Evolutionary conservation across 768 basidiomycete genomes (phyloP).

Genomic region (Pleurotus citrinopileatus): DNA sequence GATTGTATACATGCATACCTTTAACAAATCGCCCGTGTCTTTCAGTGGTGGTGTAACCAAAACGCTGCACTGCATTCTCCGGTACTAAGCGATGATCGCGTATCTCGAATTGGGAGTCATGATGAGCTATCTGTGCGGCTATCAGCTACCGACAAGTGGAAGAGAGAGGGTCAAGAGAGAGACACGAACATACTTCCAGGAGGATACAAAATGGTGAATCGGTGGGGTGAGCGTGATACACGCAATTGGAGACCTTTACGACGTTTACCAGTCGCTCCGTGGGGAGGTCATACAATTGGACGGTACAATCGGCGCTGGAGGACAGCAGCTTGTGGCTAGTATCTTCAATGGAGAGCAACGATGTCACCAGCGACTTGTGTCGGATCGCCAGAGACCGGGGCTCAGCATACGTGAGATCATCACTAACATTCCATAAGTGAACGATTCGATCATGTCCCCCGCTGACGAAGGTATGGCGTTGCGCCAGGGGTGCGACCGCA

Average conservation of each 20-base stretch:
- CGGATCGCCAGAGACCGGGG: conserved; percentile 32
- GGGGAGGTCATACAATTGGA: conserved; percentile 43
- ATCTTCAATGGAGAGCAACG: conserved; percentile 40
- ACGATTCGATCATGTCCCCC: conserved; percentile 49
- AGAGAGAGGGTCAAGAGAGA: not conserved
- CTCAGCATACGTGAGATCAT: conserved; percentile 28
- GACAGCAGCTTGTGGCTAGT: conserved; percentile 45
- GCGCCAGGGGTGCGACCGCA: conserved; percentile 37
- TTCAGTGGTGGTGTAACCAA: conserved; percentile 37
- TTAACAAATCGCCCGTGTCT: conserved; percentile 42
- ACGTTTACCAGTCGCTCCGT: conserved; percentile 39
- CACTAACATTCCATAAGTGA: conserved; percentile 42
- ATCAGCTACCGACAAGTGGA: not conserved
- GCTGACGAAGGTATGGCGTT: conserved; percentile 40
- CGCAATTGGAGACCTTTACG: conserved; percentile 38
- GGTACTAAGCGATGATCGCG: conserved; percentile 42
- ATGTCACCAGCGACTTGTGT: conserved; percentile 41
- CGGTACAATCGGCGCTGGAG: conserved; percentile 45
- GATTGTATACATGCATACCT: too few relatives aligned
- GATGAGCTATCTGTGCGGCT: conserved; percentile 40
- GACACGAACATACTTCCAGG: conserved; percentile 33
- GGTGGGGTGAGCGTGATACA: conserved; percentile 39
- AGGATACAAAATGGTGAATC: conserved; percentile 36
- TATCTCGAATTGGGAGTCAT: conserved; percentile 52
- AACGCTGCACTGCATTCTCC: conserved; percentile 32